Conservation (phyloP, 108 stramenopile genomes). For the Schizochytrium sp. region DNA sequence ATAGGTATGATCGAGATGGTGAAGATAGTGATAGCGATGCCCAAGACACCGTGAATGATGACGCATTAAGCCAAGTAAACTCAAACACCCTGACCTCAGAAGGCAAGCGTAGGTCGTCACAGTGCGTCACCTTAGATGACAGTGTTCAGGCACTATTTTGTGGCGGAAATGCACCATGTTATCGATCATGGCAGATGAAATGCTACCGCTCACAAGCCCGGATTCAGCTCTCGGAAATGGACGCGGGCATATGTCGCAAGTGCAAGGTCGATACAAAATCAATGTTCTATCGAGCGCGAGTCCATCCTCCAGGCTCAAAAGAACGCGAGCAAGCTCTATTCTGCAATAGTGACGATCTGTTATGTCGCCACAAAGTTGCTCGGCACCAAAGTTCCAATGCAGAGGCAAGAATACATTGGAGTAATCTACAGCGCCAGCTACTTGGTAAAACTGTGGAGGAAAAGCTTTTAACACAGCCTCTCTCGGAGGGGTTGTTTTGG, state of each 20-base stretch:
- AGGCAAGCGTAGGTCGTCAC: not conserved
- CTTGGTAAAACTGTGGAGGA: slow-evolving; percentile 33
- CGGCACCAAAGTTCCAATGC: not conserved
- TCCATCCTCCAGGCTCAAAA: not conserved
- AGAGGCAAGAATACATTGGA: slow-evolving; percentile 23
- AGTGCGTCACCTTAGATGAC: not conserved
- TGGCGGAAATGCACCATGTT: slow-evolving; percentile 14
- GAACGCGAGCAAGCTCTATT: slow-evolving; percentile 6
- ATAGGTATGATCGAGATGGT: too few species aligned
- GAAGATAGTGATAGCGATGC: too few species aligned
- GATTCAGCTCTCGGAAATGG: not conserved
- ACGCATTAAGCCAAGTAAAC: too few species aligned
- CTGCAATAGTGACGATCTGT: not conserved
- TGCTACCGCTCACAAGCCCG: slow-evolving; percentile 38
- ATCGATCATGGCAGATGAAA: slow-evolving; percentile 6
- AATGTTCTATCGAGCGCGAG: slow-evolving; percentile 28
- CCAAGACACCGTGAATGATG: too few species aligned
- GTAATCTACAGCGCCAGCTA: slow-evolving; percentile 14
- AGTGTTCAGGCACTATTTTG: slow-evolving; percentile 40
- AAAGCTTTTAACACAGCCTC: not conserved
- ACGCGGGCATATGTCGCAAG: slow-evolving; percentile 40
- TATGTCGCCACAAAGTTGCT: not conserved
- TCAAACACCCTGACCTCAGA: too few species aligned
- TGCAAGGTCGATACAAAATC: slow-evolving; percentile 33
- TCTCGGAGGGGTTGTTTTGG: slow-evolving; percentile 48